Evolutionary conservation across 208 protist genomes (phyloP), one percentile per base, ranked within the genome.

Genomic region (Leishmania turanica): DNA sequence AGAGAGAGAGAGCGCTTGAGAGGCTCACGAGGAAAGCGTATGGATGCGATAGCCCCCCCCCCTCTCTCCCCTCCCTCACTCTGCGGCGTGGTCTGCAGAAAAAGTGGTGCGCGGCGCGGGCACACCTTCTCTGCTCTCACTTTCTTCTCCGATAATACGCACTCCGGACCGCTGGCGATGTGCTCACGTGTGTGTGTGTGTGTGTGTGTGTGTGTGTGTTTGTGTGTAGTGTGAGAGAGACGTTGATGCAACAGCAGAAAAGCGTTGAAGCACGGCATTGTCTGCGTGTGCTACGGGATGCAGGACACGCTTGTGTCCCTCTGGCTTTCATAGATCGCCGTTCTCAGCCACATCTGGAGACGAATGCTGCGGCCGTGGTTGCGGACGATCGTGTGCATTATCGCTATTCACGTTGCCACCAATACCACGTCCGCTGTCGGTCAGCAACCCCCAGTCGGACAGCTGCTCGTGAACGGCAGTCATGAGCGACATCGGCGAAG

Each of bases 401-500:
- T 19, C 69, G 13, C 13, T 17, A 1, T 37, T 51, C 27, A 73
- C 69, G 69, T 53, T 45, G 24, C 40, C 69, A 73, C 45, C 27
- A 37, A 45, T 13, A 37, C 19, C 51, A 47, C 13, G 13, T 24
- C 40, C 40, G 37, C 17, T 15, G 27, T 40, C 51, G n/a, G 54
- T 54, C 56, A 37, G 1, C 58, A 76, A 68, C 45, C 65, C n/a
- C 90, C 90, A 93, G 27, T 75, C 75, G 34, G 37, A 31, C 82
- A 93, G 78, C 86, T 90, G 75, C 75, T 91, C 90, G 42, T 82
- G 80, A 21, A 93, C 79, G 17, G 90, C 87, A 21, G 83, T 80
- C 88, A 93, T 90, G 27, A 92, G 79, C 11, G 90, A 88, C 51
- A 91, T 87, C 42, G 82, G 87, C 58, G 89, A 80, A 65, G 84